phyloP scores from a whole-genome alignment of 805 yeast genomes.

The Priceomyces castillae region DNA sequence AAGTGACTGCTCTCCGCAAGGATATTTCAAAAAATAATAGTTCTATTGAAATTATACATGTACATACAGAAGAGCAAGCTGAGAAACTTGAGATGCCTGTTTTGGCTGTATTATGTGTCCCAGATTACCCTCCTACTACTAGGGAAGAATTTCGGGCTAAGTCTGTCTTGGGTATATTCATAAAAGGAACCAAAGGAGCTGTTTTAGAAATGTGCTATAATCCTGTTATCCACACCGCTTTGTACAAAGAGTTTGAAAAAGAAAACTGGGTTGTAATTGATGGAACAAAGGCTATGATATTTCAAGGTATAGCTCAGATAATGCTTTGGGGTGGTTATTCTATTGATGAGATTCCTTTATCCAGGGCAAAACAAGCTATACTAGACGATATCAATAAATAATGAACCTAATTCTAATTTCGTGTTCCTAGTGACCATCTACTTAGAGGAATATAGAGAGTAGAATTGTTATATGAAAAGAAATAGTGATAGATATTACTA shows the following conservation, averaged over 20 bases:
- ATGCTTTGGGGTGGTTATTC: conserved; percentile 29
- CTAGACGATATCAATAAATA: neutral
- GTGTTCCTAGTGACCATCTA: too few relatives aligned
- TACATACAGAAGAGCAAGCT: conserved; percentile 24
- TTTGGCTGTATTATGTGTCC: conserved; percentile 27
- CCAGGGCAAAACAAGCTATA: neutral
- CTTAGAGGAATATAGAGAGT: too few relatives aligned
- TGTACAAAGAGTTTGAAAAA: conserved; percentile 21
- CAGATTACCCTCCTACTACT: conserved; percentile 25
- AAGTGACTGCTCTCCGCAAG: conserved; percentile 19
- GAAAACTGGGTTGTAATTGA: conserved; percentile 28
- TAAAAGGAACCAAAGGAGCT: conserved; percentile 20
- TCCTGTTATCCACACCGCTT: conserved; percentile 24
- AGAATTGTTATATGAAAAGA: too few relatives aligned
- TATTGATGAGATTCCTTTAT: conserved; percentile 22
- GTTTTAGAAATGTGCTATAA: conserved; percentile 37
- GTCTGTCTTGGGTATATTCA: conserved; percentile 24
- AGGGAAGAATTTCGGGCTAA: conserved; percentile 22
- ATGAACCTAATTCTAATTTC: too few relatives aligned
- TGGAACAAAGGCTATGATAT: conserved; percentile 31
- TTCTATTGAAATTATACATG: conserved; percentile 23
- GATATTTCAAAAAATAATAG: conserved; percentile 22
- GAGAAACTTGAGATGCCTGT: conserved; percentile 14
- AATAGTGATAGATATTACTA: too few relatives aligned
- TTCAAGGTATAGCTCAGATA: conserved; percentile 32